phyloP scores from a whole-genome alignment of 1,284 basidiomycete species.

The Apiotrichum akiyoshidainum region DNA sequence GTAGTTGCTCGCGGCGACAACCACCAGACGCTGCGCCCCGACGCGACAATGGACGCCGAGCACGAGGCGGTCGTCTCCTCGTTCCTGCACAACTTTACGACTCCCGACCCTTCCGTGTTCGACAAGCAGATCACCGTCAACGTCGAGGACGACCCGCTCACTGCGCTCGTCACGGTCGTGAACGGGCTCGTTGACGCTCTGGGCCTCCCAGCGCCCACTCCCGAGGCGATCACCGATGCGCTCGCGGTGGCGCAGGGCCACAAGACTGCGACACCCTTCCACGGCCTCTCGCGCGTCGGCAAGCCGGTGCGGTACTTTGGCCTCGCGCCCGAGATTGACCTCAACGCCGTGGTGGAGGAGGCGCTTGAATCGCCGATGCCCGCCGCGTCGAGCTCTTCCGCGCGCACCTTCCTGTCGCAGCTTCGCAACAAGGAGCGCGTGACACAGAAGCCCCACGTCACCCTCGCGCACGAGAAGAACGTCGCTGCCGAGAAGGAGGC shows the following conservation, averaged over 20 bases:
- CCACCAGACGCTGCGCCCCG: slow-evolving; percentile 74
- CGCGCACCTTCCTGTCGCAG: slow-evolving; percentile 55
- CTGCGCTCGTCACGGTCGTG: slow-evolving; percentile 61
- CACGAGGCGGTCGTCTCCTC: slow-evolving; percentile 80
- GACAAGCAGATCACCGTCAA: slow-evolving; percentile 67
- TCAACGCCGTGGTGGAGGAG: slow-evolving; percentile 43
- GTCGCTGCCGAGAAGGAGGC: slow-evolving; percentile 54
- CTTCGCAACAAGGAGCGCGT: slow-evolving; percentile 60
- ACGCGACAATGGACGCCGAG: slow-evolving; percentile 53
- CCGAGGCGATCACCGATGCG: slow-evolving; percentile 62
- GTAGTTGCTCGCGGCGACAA: slow-evolving; percentile 70
- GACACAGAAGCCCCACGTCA: slow-evolving; percentile 71
- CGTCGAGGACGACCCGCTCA: slow-evolving; percentile 58
- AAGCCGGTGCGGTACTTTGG: slow-evolving; percentile 67
- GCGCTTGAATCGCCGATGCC: slow-evolving; percentile 13
- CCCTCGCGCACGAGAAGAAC: slow-evolving; percentile 70
- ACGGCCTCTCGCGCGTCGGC: slow-evolving; percentile 33
- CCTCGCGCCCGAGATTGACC: slow-evolving; percentile 68
- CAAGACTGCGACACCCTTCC: slow-evolving; percentile 38
- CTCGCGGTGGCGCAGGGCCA: slow-evolving; percentile 54
- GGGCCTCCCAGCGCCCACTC: slow-evolving; percentile 53
- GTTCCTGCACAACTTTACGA: slow-evolving; percentile 68
- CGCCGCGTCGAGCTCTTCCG: slow-evolving; percentile 36
- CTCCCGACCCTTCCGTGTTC: slow-evolving; percentile 64
- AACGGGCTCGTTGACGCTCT: slow-evolving; percentile 59